Base-by-base conservation (phyloP, 163 green algal species). In the Chlamydomonas reinhardtii region DNA sequence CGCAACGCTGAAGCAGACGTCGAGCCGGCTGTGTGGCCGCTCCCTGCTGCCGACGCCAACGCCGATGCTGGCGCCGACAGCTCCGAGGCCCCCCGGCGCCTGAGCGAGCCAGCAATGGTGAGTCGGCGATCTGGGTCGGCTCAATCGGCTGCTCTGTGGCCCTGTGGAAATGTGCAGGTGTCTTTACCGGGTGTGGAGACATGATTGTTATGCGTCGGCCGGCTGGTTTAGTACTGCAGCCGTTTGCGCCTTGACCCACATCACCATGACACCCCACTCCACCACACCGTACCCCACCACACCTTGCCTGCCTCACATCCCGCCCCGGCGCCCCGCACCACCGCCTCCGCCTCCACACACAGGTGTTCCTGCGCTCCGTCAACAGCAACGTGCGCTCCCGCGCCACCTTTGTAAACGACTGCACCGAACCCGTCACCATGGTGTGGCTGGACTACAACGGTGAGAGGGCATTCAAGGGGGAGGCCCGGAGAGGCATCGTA, bases 361-460 rank as follows among this genome's bases (percentile, higher is more conserved):
- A 87, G 81, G 81, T 87, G 0, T 87, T 81, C 71, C 56, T 87
- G 32, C 69, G 81, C 22, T 87, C 81, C 4, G 35, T 80, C 34
- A 54, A 74, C 70, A 81, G 70, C 70, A 43, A 35, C 35, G 34
- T 48, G 35, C 81, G 68, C 64, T 74, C 71, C 25, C 37, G 64
- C 12, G 59, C 74, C n/a, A 54, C 54, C 20, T 87, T 87, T 37
- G 56, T n/a, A 5, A 87, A 87, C 71, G 70, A 74, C 32, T 37
- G 34, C 14, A 2, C 29, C 34, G 32, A 48, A 11, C 68, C 31
- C 56, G 56, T 76, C 15, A 56, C 59, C 4, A 37, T 72, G 37
- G 56, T 81, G 27, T 87, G 81, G 81, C 27, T 87, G n/a, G 48
- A 87, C 70, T 87, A 81, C 71, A 35, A 56, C 65, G 81, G 76